These are phyloP conservation scores for Rhodofomes roseus DNA, from an alignment of 1,284 basidiomycete genomes.

Conservation along the genomic window DNA sequence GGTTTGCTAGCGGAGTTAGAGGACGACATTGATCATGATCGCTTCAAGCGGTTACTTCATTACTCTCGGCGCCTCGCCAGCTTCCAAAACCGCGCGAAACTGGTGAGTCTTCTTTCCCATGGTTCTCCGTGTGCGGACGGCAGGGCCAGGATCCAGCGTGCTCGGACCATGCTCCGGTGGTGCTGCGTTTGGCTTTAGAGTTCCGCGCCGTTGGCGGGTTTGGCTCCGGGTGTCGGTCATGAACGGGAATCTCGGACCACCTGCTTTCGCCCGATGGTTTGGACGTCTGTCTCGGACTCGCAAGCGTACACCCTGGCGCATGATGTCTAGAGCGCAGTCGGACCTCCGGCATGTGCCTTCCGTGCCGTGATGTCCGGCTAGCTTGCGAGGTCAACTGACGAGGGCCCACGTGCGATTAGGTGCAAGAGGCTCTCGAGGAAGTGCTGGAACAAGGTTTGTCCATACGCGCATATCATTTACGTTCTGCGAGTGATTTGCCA, in stretches of 20 bases:
- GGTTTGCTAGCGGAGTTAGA: slow-evolving; percentile 89
- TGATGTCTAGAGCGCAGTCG: neutral
- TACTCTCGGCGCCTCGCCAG: slow-evolving; percentile 83
- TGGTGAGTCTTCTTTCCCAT: slow-evolving; percentile 38
- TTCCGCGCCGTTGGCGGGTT: neutral
- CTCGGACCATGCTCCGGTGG: slow-evolving; percentile 1
- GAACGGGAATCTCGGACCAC: neutral
- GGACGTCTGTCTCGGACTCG: neutral
- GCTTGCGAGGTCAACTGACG: slow-evolving; percentile 1
- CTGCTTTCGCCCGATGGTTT: neutral
- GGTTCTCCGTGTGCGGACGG: neutral
- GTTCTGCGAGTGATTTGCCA: neutral
- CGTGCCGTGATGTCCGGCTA: slow-evolving; percentile 1
- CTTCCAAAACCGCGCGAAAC: slow-evolving; percentile 85
- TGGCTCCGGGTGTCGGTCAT: neutral
- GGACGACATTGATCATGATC: slow-evolving; percentile 90
- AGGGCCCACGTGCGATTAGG: slow-evolving; percentile 38
- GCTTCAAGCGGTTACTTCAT: slow-evolving; percentile 85
- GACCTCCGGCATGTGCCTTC: neutral
- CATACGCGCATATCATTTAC: slow-evolving; percentile 2
- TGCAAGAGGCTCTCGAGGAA: slow-evolving; percentile 88
- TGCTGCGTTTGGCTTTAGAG: slow-evolving; percentile 11
- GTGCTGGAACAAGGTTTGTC: slow-evolving; percentile 79
- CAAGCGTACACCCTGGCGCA: neutral
- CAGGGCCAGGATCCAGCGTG: neutral